Evolutionary conservation across 1,139 yeast genomes (phyloP), one percentile per base, ranked within the genome.

Genomic region (Arxiozyma bovina): DNA sequence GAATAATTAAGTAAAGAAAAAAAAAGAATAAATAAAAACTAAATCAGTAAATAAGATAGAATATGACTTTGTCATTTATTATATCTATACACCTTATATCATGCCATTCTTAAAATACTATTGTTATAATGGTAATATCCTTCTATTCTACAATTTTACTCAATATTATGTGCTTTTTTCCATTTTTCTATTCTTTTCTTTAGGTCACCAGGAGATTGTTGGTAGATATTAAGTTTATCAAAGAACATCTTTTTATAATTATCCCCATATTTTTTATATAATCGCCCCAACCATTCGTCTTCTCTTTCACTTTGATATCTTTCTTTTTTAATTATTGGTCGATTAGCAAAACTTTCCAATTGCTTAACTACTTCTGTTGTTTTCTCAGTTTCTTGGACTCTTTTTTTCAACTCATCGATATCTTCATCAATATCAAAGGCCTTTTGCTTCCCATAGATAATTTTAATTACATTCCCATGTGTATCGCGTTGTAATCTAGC

Each of bases 181-280:
- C 91, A 86, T 67, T 81, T 83, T 45, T 63, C 63, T 48, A 88
- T 74, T 65, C 90, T 80, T 67, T 80, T 80, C 70, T 78, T 84
- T 65, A 91, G 73, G 63, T 89, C 95, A 34, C 96, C 95, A n/a
- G 83, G 84, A 59, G 88, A 78, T 67, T 87, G 91, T 72, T 90
- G 97, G 71, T 79, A 81, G 2, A 86, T 78, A 68, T 93, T 93
- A 59, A 91, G 76, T 69, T 86, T 87, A 69, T 93, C 99, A 87
- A 96, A 86, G 68, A 83, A 85, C 98, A 94, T 93, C 64, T 83
- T 87, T 52, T 80, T 85, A 68, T 83, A 90, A 69, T 93, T 85
- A 59, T 90, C 95, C 21, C 97, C 97, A 67, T 93, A 82, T 70
- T 88, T 89, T 38, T 79, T 81, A 57, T 83, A 78, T 52, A 93